Evolutionary conservation across 495 filamentous ascomycete genomes (phyloP).

Genomic region (Xylaria scruposa): DNA sequence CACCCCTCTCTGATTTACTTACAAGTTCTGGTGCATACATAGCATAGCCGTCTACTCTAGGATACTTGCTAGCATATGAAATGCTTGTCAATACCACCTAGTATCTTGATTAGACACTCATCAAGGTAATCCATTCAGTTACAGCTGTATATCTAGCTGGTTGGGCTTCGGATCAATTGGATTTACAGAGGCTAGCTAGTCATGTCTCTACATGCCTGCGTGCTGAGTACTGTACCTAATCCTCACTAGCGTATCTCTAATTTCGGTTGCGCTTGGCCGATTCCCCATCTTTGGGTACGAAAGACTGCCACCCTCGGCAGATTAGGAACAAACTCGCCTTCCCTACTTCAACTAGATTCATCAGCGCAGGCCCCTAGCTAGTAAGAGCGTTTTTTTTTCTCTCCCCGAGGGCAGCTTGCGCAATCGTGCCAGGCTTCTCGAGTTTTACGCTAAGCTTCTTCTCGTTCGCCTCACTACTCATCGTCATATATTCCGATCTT

Average conservation of each 20-base stretch:
- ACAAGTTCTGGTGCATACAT: neutral
- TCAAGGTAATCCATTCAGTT: neutral
- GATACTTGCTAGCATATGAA: neutral
- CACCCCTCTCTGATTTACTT: neutral
- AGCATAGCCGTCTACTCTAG: neutral
- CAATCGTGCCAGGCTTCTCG: neutral
- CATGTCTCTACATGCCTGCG: neutral
- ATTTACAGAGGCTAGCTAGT: constrained; percentile 5
- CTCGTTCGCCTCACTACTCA: constrained; percentile 22
- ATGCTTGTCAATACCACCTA: neutral
- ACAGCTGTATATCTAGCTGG: neutral
- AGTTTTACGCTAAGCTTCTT: neutral
- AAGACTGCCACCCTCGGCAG: neutral
- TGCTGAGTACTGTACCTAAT: neutral
- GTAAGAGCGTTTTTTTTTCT: neutral
- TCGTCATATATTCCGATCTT: constrained; percentile 16
- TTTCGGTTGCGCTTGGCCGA: constrained; percentile 9
- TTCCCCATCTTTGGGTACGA: constrained; percentile 11
- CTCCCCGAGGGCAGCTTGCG: neutral
- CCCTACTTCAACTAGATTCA: constrained; percentile 14
- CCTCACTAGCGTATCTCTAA: constrained; percentile 5
- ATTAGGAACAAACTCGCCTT: constrained; percentile 7
- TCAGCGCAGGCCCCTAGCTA: neutral
- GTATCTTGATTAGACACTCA: neutral
- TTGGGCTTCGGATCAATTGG: constrained; percentile 6